Evolutionary conservation across 352 stramenopile species (phyloP), one percentile per base, ranked within the genome.

Genomic region (Thalassiosira livingstoniorum): DNA sequence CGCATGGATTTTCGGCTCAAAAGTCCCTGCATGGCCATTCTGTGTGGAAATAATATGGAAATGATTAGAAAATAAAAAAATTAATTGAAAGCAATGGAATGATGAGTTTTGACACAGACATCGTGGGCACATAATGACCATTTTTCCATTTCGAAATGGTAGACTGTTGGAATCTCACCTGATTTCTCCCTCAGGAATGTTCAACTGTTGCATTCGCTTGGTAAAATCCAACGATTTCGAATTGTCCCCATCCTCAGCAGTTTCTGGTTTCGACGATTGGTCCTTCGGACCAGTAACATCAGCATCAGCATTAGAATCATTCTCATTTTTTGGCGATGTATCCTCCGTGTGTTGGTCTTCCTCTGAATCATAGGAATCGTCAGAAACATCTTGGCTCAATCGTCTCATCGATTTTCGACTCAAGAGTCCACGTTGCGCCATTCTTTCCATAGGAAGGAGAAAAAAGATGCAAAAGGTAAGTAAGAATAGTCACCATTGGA

Each of bases 111-210:
- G n/a, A n/a, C n/a, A n/a, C n/a, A n/a, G n/a, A n/a, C n/a, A n/a
- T n/a, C n/a, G n/a, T n/a, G n/a, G n/a, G n/a, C n/a, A n/a, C n/a
- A n/a, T n/a, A n/a, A n/a, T n/a, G n/a, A n/a, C n/a, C n/a, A n/a
- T n/a, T n/a, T n/a, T n/a, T n/a, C n/a, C n/a, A n/a, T n/a, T n/a
- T n/a, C n/a, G n/a, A n/a, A n/a, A n/a, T n/a, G n/a, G n/a, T n/a
- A n/a, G n/a, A n/a, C n/a, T n/a, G n/a, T n/a, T n/a, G n/a, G n/a
- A n/a, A n/a, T n/a, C n/a, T n/a, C n/a, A n/a, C n/a, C n/a, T n/a
- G 25, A 65, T 65, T 25, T 65, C 25, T 42, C 57, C 57, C 27
- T 63, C 54, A 18, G 54, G 54, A 63, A n/a, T n/a, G 4, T 35
- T 10, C 18, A 39, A 15, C 54, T 31, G 4, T 63, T 29, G 21